phyloP scores from a whole-genome alignment of 2,329 filamentous ascomycete genomes.

The Furcasterigmium sp. region DNA sequence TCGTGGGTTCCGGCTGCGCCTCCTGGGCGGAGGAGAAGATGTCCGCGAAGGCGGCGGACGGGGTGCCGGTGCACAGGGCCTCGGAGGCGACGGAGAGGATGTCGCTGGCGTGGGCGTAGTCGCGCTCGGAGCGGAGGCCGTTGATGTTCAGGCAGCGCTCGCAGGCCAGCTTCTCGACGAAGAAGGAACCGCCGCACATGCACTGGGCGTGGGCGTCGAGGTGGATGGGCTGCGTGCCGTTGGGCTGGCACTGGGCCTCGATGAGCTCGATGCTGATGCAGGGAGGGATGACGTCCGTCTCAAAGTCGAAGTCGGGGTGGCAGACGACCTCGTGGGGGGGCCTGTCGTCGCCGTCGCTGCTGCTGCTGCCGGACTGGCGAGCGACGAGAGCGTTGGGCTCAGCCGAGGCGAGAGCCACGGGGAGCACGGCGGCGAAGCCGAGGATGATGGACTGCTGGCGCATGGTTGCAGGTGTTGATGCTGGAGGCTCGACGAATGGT shows the following conservation, averaged over 20 bases:
- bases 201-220: constrained; percentile 25
- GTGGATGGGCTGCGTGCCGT: constrained; percentile 17
- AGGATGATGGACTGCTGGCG: neutral
- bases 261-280: constrained; percentile 23
- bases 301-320: constrained; percentile 8
- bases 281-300: constrained; percentile 14
- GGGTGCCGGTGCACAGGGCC: constrained; percentile 29
- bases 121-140: constrained; percentile 29
- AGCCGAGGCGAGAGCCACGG: neutral
- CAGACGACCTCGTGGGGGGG: constrained; percentile 10
- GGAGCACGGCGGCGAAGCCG: neutral
- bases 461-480: neutral
- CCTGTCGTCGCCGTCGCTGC: neutral
- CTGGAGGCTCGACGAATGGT: too few species aligned
- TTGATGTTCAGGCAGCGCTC: constrained; percentile 33
- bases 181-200: constrained; percentile 38
- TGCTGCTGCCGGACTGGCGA: neutral
- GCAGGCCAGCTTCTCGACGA: constrained; percentile 35
- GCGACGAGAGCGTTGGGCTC: neutral
- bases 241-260: constrained; percentile 22
- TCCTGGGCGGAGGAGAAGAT: constrained; percentile 2
- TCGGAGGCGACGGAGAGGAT: constrained; percentile 28
- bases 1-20: constrained; percentile 11
- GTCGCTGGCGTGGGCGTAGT: constrained; percentile 23
- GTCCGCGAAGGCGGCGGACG: constrained; percentile 27